Evolutionary conservation across 805 yeast genomes (phyloP), one percentile per base, ranked within the genome.

Genomic region (Candida boidinii): DNA sequence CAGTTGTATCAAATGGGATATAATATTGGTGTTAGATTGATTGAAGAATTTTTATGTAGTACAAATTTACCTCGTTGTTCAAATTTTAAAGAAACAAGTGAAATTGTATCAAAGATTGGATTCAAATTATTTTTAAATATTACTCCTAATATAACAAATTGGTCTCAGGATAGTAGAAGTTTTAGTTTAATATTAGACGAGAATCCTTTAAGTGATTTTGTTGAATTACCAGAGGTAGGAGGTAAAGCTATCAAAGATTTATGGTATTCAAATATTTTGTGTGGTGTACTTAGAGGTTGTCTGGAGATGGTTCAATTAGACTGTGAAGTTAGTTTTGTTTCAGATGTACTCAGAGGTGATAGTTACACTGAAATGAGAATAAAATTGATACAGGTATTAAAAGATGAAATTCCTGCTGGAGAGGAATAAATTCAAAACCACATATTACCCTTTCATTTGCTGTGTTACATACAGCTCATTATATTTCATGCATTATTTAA

Each of bases 341-440:
- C 79, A 43, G 98, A 92, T 51, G 75, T 69, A 2, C 62, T 92
- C 30, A 71, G 87, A 41, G 97, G 96, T 0, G 90, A 86, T 44
- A 78, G 77, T 10, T 61, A 60, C 18, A 90, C 96, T 0, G 96
- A 87, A 49, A 60, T 92, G 34, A 69, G 80, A 39, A 72, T 92
- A 29, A 76, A 76, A 46, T 62, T 92, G 42, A 62, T 76, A 30
- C 78, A 70, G 46, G 70, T 86, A 3, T 62, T 90, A 44, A 86
- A 82, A 50, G 98, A 92, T 52, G 98, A 92, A 60, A 80, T 92
- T 28, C 98, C 98, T 11, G 94, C 94, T 5, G 98, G 97, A 17
- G 97, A 92, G 56, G 96, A 88, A 29, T 53, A 31, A 33, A 10
- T 17, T 20, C 21, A 24, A 7, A 10, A 24, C n/a, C n/a, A n/a